phyloP scores from a whole-genome alignment of 495 filamentous ascomycete genomes.

The Penicillium parvum region DNA sequence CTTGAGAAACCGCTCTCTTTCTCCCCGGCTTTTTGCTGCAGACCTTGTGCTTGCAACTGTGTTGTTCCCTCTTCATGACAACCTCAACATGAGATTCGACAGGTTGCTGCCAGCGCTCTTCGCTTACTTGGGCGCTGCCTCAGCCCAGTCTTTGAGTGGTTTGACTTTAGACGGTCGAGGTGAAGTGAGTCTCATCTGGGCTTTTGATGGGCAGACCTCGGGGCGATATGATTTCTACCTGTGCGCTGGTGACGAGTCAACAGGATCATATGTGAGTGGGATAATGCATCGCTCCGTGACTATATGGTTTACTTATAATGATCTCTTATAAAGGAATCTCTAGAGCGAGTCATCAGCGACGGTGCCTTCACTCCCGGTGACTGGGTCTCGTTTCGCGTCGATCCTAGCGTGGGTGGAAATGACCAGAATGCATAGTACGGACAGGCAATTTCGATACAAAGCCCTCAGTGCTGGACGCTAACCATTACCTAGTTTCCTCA shows the following conservation, averaged over 20 bases:
- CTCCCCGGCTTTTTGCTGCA: no score
- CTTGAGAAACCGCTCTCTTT: no score
- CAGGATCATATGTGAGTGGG: slow-evolving; percentile 35
- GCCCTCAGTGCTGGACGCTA: no score
- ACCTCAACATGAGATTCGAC: slow-evolving; percentile 32
- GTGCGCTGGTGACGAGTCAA: slow-evolving; percentile 58
- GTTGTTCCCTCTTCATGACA: slow-evolving; percentile 3
- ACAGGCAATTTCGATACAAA: background rate
- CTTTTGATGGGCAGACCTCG: slow-evolving; percentile 35
- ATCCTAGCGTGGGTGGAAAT: slow-evolving; percentile 43
- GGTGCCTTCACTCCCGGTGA: slow-evolving; percentile 47
- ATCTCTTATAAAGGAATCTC: slow-evolving; percentile 42
- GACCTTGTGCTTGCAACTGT: slow-evolving; percentile 3
- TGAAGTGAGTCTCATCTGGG: slow-evolving; percentile 38
- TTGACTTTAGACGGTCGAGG: slow-evolving; percentile 48
- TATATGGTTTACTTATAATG: no score
- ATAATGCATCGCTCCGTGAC: no score
- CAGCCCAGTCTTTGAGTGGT: slow-evolving; percentile 53
- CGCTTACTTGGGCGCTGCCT: slow-evolving; percentile 36
- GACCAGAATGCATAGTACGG: slow-evolving; percentile 61
- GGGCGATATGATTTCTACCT: slow-evolving; percentile 57
- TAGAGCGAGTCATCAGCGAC: slow-evolving; percentile 36
- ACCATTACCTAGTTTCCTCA: slow-evolving; percentile 61
- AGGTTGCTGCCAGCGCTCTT: slow-evolving; percentile 37
- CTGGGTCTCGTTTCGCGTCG: slow-evolving; percentile 47